Evolutionary conservation across 257 asterid species (phyloP).

Genomic region (Thymus quinquecostatus): DNA sequence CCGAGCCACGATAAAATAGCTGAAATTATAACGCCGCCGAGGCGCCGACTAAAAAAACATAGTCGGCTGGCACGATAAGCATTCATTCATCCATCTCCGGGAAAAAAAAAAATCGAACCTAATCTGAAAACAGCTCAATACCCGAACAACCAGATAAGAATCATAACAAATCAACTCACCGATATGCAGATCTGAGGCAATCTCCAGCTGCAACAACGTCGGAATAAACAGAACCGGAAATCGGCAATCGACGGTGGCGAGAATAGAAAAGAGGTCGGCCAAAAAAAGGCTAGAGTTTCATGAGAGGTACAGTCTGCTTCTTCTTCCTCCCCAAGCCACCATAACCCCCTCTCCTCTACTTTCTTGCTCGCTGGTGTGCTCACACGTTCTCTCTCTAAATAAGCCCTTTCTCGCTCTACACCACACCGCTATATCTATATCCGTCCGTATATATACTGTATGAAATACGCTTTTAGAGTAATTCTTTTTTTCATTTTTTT

Average conservation of each 20-base stretch:
- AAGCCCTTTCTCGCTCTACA: constrained; percentile 25
- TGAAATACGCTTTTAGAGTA: no score
- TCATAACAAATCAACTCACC: constrained; percentile 46
- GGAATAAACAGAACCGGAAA: constrained; percentile 30
- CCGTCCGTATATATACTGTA: background rate
- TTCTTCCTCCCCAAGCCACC: constrained; percentile 29
- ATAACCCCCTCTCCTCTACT: constrained; percentile 35
- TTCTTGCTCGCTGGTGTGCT: constrained; percentile 36
- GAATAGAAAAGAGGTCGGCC: constrained; percentile 31
- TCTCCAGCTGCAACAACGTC: constrained; percentile 19
- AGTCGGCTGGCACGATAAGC: constrained; percentile 13
- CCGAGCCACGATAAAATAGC: background rate
- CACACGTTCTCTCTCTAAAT: constrained; percentile 23
- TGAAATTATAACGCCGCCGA: background rate
- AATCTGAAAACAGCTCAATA: background rate
- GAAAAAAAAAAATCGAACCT: background rate
- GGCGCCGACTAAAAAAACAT: background rate
- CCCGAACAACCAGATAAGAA: background rate
- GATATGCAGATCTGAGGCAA: constrained; percentile 57
- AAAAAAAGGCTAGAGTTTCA: constrained; percentile 35
- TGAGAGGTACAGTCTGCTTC: background rate
- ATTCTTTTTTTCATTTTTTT: background rate
- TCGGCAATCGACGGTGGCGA: constrained; percentile 37
- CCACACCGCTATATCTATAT: background rate
- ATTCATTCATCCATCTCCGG: background rate